Percentiles rank a stretch among this genome's conserved stretches.
These are phyloP conservation scores for Phoma sp. DNA, from an alignment of 2,329 filamentous ascomycete genomes.

Conservation along the genomic window DNA sequence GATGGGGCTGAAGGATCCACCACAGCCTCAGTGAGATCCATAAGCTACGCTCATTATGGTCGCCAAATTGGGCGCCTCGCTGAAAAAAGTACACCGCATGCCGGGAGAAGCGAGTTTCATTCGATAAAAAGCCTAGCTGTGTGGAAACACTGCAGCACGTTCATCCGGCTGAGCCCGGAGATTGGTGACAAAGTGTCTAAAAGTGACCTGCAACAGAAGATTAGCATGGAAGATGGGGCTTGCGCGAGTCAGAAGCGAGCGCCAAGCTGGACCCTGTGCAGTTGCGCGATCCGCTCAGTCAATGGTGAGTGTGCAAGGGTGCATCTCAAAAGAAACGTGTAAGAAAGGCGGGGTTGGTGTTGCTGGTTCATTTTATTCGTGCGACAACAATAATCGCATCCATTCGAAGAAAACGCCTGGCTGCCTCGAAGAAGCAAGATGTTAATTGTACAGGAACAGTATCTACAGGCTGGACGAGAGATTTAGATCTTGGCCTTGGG, in stretches of 20 bases:
- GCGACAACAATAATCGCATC: slow-evolving; percentile 12
- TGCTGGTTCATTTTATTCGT: slow-evolving; percentile 19
- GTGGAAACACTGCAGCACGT: slow-evolving; percentile 15
- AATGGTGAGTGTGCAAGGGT: slow-evolving; percentile 13
- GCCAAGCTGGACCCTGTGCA: slow-evolving; percentile 16
- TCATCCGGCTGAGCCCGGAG: slow-evolving; percentile 11
- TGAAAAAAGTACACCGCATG: slow-evolving; percentile 16
- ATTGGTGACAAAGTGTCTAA: slow-evolving; percentile 12
- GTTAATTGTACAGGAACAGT: slow-evolving; percentile 12
- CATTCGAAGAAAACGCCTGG: slow-evolving; percentile 7
- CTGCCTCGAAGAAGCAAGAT: background rate
- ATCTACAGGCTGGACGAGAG: slow-evolving; percentile 13
- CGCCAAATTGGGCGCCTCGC: slow-evolving; percentile 15
- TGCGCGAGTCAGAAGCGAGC: slow-evolving; percentile 18
- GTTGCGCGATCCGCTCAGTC: slow-evolving; percentile 12
- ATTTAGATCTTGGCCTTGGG: slow-evolving; percentile 61
- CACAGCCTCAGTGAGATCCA: slow-evolving; percentile 17
- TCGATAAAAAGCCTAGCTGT: slow-evolving; percentile 9
- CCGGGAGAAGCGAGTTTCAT: slow-evolving; percentile 13
- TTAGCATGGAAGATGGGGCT: slow-evolving; percentile 12
- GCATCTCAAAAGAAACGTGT: slow-evolving; percentile 4
- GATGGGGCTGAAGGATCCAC: slow-evolving; percentile 18
- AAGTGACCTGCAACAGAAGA: slow-evolving; percentile 3
- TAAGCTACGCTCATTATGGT: slow-evolving; percentile 18
- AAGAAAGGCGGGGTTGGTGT: slow-evolving; percentile 8